Conservation (phyloP, 2,329 filamentous ascomycete genomes). For the Microdochium bolleyi region DNA sequence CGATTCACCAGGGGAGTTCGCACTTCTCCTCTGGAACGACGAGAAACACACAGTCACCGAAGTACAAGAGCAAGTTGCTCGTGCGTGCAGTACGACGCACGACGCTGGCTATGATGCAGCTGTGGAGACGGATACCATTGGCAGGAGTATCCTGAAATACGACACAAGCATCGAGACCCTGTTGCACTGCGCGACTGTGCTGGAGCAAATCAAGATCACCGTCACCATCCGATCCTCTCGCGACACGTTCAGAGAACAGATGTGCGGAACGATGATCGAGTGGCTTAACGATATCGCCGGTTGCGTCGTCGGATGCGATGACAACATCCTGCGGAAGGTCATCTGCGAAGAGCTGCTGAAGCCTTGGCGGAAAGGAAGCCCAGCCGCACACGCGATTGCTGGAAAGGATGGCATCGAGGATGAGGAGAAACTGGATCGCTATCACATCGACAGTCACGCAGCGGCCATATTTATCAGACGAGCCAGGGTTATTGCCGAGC, state of each 20-base stretch:
- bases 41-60: conserved; percentile 96
- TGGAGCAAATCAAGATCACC: conserved; percentile 93
- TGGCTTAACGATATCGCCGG: conserved; percentile 92
- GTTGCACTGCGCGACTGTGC: conserved; percentile 70
- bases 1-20: conserved; percentile 66
- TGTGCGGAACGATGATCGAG: conserved; percentile 96
- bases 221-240: conserved; percentile 89
- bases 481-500: conserved; percentile 21
- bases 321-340: conserved; percentile 67
- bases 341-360: conserved; percentile 89
- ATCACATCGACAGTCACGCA: conserved; percentile 19
- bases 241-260: conserved; percentile 94
- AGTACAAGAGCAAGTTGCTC: conserved; percentile 80
- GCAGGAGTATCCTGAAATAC: conserved; percentile 77
- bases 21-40: conserved; percentile 91
- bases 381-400: conserved; percentile 69
- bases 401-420: conserved; percentile 77
- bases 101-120: conserved; percentile 67
- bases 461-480: conserved; percentile 25
- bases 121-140: conserved; percentile 82
- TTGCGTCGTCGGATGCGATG: conserved; percentile 75
- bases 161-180: conserved; percentile 64
- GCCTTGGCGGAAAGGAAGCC: conserved; percentile 80
- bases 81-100: conserved; percentile 71
- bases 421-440: conserved; percentile 57